A percentile compares a stretch with the other conserved stretches of the same genome.
These are phyloP conservation scores for Cystobasidium onofrii DNA, from an alignment of 768 basidiomycete species.

Conservation along the genomic window DNA sequence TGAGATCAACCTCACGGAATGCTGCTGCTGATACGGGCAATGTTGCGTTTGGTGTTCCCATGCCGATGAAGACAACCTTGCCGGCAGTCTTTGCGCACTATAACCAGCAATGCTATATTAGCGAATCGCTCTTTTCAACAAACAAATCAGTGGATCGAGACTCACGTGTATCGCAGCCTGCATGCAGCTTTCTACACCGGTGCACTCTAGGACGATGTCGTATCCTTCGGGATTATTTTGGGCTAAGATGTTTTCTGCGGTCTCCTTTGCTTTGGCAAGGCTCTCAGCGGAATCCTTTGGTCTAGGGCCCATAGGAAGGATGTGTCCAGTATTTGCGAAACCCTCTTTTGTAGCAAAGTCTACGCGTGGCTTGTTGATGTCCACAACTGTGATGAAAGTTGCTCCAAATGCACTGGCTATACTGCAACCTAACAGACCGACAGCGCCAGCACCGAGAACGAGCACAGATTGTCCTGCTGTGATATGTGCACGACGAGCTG, in stretches of 20 bases:
- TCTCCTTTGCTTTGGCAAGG: constrained; percentile 45
- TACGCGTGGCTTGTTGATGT: constrained; percentile 74
- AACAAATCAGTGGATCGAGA: too few species aligned
- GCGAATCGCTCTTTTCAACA: too few species aligned
- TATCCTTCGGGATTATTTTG: constrained; percentile 57
- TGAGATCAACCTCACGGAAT: constrained; percentile 81
- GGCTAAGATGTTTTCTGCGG: constrained; percentile 48
- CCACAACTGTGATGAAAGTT: constrained; percentile 52
- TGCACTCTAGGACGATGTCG: constrained; percentile 90
- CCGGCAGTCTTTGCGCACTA: constrained; percentile 79
- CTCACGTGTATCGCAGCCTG: constrained; percentile 83
- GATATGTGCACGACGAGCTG: constrained; percentile 50
- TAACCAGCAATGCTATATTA: too few species aligned
- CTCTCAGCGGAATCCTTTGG: constrained; percentile 35
- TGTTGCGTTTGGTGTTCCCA: constrained; percentile 75
- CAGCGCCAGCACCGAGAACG: constrained; percentile 85
- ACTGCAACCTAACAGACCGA: constrained; percentile 68
- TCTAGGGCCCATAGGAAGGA: constrained; percentile 52
- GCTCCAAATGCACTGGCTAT: not conserved
- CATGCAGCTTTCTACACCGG: constrained; percentile 83
- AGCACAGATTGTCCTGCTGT: constrained; percentile 61
- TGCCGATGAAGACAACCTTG: constrained; percentile 87
- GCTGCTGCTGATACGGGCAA: constrained; percentile 78
- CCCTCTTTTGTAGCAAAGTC: constrained; percentile 67
- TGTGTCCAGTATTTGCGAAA: constrained; percentile 66